A percentile compares a stretch with the other conserved stretches of the same genome.
Evolutionary conservation across 1,284 basidiomycete genomes (phyloP).

Genomic region (Sparassis latifolia): DNA sequence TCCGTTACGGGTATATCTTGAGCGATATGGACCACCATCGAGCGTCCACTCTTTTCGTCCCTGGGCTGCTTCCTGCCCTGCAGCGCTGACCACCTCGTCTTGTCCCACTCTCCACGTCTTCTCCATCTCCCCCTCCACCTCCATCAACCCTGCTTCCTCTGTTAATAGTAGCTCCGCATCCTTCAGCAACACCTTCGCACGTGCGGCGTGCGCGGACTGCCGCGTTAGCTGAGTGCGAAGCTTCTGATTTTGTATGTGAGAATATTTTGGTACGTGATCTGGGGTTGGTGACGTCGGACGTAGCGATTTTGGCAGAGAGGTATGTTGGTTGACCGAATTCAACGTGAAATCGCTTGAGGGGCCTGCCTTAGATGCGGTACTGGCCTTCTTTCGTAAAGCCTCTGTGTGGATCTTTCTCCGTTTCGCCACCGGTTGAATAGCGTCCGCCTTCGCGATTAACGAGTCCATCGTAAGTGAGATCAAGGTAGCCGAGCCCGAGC

Average conservation of each 20-base stretch:
- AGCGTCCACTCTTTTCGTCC: slow-evolving; percentile 80
- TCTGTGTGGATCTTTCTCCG: slow-evolving; percentile 35
- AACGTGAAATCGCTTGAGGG: slow-evolving; percentile 42
- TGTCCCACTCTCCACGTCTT: slow-evolving; percentile 87
- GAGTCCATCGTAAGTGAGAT: slow-evolving; percentile 46
- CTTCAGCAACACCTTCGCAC: slow-evolving; percentile 50
- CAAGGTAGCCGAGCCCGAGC: background rate
- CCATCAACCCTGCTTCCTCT: slow-evolving; percentile 63
- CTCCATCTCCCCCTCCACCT: slow-evolving; percentile 76
- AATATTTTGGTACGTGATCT: slow-evolving; percentile 39
- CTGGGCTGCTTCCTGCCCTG: slow-evolving; percentile 68
- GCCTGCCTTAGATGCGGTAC: slow-evolving; percentile 14
- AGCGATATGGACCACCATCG: slow-evolving; percentile 83
- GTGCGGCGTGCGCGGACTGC: slow-evolving; percentile 49
- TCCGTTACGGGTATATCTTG: slow-evolving; percentile 87
- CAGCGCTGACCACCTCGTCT: slow-evolving; percentile 63
- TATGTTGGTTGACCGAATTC: slow-evolving; percentile 50
- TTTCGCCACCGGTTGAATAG: slow-evolving; percentile 45
- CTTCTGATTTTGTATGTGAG: slow-evolving; percentile 71
- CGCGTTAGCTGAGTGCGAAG: slow-evolving; percentile 63
- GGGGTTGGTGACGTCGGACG: slow-evolving; percentile 37
- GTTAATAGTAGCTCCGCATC: slow-evolving; percentile 63
- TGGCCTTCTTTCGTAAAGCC: slow-evolving; percentile 9
- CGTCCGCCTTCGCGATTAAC: slow-evolving; percentile 65
- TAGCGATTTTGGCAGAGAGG: slow-evolving; percentile 56